phyloP scores from a whole-genome alignment of 495 filamentous ascomycete species.

The Neurospora discreta region DNA sequence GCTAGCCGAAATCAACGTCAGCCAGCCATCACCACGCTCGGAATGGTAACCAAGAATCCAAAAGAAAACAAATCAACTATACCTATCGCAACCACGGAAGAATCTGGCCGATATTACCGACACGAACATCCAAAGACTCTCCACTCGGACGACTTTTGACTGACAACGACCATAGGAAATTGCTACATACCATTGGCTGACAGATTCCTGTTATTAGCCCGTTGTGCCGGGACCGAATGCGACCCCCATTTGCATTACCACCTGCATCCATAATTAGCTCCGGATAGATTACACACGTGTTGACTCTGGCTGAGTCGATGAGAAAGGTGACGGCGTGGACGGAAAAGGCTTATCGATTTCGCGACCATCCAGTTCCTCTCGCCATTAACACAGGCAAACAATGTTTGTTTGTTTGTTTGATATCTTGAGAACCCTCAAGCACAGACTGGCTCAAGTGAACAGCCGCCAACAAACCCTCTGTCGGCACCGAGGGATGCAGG shows the following conservation, averaged over 20 bases:
- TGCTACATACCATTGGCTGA: neutral
- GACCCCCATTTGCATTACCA: neutral
- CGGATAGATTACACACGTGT: neutral
- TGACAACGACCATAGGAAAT: neutral
- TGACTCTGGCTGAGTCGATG: neutral
- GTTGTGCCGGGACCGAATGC: neutral
- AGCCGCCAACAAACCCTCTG: neutral
- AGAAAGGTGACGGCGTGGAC: neutral
- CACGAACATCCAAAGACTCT: neutral
- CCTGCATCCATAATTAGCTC: neutral
- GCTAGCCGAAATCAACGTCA: neutral
- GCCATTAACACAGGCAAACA: neutral
- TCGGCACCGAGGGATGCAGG: neutral
- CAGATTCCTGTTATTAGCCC: neutral
- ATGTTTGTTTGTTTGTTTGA: neutral
- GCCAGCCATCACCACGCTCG: neutral
- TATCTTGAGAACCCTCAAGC: neutral
- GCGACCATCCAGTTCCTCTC: neutral
- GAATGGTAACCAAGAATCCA: neutral
- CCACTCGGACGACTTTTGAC: neutral
- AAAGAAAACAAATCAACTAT: neutral
- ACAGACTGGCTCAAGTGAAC: neutral
- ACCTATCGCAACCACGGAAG: neutral
- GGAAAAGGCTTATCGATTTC: neutral
- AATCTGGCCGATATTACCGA: neutral